Evolutionary conservation across 306 rosid genomes (phyloP).

Genomic region (Heteromeles arbutifolia): DNA sequence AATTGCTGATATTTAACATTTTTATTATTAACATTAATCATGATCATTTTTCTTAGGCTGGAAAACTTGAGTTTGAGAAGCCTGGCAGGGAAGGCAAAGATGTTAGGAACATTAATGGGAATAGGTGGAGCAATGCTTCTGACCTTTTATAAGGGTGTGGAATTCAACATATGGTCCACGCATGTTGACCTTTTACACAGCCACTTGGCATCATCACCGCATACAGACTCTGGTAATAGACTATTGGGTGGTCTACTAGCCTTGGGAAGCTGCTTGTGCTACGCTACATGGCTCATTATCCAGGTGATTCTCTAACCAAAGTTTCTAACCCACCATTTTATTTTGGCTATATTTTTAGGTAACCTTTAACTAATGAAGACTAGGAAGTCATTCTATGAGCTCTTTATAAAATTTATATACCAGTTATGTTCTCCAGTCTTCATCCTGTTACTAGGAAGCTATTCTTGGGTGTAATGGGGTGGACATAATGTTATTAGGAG

Average conservation of each 20-base stretch:
- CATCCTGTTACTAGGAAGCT: too few relatives aligned
- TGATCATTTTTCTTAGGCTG: constrained; percentile 20
- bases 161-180: constrained; percentile 46
- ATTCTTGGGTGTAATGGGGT: too few relatives aligned
- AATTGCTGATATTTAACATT: not conserved
- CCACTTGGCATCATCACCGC: constrained; percentile 11
- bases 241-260: constrained; percentile 26
- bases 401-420: too few relatives aligned
- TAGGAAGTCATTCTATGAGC: too few relatives aligned
- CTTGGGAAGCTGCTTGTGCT: constrained; percentile 19
- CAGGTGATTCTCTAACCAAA: constrained; percentile 24
- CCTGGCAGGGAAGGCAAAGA: constrained; percentile 49
- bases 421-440: too few relatives aligned
- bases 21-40: not conserved
- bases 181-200: constrained; percentile 40
- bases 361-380: not conserved
- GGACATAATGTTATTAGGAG: too few relatives aligned
- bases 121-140: constrained; percentile 72
- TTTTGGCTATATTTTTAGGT: not conserved
- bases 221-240: not conserved
- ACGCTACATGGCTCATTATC: constrained; percentile 35
- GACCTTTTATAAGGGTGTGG: constrained; percentile 48
- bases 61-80: constrained; percentile 37
- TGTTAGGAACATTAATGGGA: constrained; percentile 53
- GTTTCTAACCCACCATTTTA: not conserved